Conservation (phyloP, 2,329 filamentous ascomycete genomes). For the Penicillium fuscoglaucum region DNA sequence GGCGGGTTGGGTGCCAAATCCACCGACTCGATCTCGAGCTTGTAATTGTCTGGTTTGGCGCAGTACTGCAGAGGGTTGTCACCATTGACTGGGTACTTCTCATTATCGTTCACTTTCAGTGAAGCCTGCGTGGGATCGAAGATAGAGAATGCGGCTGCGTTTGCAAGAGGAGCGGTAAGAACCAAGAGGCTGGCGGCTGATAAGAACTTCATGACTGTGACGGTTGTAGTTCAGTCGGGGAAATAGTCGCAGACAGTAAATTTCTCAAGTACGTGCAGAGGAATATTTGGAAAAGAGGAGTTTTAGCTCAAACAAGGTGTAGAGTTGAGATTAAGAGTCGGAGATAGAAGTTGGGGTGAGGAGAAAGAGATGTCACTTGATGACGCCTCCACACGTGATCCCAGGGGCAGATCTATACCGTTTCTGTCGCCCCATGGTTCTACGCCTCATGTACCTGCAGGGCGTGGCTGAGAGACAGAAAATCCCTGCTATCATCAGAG, state of each 20-base stretch:
- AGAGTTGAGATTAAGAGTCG: background rate
- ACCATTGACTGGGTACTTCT: slow-evolving; percentile 70
- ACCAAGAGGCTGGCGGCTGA: slow-evolving; percentile 43
- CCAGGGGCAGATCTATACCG: slow-evolving; percentile 5
- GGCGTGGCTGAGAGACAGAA: background rate
- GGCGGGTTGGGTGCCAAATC: slow-evolving; percentile 86
- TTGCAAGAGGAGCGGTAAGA: slow-evolving; percentile 48
- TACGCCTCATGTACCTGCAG: slow-evolving; percentile 10
- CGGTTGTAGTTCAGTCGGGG: background rate
- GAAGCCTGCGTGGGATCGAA: slow-evolving; percentile 54
- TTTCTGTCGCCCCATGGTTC: background rate
- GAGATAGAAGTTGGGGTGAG: slow-evolving; percentile 8
- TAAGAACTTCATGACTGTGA: slow-evolving; percentile 44
- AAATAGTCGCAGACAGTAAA: background rate
- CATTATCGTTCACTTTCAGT: slow-evolving; percentile 45
- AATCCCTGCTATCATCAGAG: no score
- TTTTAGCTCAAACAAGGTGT: background rate
- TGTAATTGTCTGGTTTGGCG: slow-evolving; percentile 65
- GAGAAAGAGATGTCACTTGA: slow-evolving; percentile 23
- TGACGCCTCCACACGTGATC: slow-evolving; percentile 24
- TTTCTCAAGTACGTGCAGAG: background rate
- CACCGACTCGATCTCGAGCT: slow-evolving; percentile 74
- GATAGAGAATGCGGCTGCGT: slow-evolving; percentile 47
- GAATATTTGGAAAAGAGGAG: background rate
- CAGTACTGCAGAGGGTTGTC: slow-evolving; percentile 85